phyloP scores from a whole-genome alignment of 176 grass and related monocot genomes.

The Musa beccarii region DNA sequence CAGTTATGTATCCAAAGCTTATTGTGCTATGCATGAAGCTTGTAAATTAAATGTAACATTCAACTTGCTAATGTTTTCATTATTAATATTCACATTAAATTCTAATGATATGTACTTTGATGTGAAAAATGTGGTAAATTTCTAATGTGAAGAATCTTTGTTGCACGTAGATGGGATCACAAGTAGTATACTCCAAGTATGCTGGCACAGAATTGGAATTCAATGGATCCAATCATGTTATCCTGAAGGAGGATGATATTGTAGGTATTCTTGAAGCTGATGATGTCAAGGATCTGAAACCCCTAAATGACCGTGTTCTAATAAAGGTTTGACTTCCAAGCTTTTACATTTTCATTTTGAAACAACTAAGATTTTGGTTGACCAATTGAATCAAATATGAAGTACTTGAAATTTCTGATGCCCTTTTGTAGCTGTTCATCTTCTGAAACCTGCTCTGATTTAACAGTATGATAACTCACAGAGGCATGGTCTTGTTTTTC shows the following conservation, averaged over 20 bases:
- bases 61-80: not conserved
- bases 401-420: not conserved
- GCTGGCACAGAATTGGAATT: slow-evolving; percentile 81
- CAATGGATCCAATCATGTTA: slow-evolving; percentile 55
- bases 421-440: too few relatives aligned
- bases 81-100: not conserved
- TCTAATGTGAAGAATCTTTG: not conserved
- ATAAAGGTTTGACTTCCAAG: not conserved
- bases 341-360: too few relatives aligned
- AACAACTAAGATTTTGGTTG: not conserved
- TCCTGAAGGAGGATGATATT: slow-evolving; percentile 80
- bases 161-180: slow-evolving; percentile 37
- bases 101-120: not conserved
- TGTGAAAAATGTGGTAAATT: not conserved
- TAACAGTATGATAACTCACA: too few relatives aligned
- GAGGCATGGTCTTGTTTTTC: not conserved
- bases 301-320: slow-evolving; percentile 29
- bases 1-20: too few relatives aligned
- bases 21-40: too few relatives aligned
- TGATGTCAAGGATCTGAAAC: slow-evolving; percentile 67
- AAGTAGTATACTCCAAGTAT: slow-evolving; percentile 71
- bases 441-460: too few relatives aligned
- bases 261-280: slow-evolving; percentile 61
- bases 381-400: not conserved
- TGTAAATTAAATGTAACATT: not conserved